These are phyloP conservation scores for Graphium sp. DNA, from an alignment of 2,329 filamentous ascomycete genomes.

Conservation along the genomic window DNA sequence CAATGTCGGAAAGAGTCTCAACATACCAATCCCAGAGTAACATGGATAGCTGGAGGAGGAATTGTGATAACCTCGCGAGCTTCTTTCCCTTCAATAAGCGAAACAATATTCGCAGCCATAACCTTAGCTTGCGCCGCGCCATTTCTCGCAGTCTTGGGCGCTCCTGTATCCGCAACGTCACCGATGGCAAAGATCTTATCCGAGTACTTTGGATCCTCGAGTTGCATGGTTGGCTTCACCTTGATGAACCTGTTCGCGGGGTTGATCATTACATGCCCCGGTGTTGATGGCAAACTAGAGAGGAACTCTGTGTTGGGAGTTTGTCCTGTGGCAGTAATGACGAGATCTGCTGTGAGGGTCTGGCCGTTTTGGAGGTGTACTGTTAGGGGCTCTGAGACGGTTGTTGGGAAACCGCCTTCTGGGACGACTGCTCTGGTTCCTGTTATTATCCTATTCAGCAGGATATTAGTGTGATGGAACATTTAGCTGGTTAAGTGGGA, in stretches of 20 bases:
- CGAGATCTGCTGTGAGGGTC: constrained; percentile 4
- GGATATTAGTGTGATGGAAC: background rate
- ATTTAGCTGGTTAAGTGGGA: too few species aligned
- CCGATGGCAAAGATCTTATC: constrained; percentile 45
- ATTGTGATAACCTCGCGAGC: constrained; percentile 20
- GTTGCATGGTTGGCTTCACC: constrained; percentile 38
- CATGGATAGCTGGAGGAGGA: constrained; percentile 32
- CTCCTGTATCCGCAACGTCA: constrained; percentile 38
- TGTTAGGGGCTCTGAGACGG: background rate
- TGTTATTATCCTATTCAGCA: background rate
- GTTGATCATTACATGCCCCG: constrained; percentile 12
- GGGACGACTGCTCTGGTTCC: constrained; percentile 1
- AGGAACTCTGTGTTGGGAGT: constrained; percentile 35
- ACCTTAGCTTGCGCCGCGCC: constrained; percentile 37
- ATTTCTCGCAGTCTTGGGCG: constrained; percentile 31
- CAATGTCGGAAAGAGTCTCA: background rate
- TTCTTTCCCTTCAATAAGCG: constrained; percentile 20
- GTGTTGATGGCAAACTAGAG: constrained; percentile 18
- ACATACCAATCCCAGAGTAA: constrained; percentile 34
- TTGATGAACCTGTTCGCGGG: constrained; percentile 28
- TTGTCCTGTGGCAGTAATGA: constrained; percentile 44
- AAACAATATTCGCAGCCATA: constrained; percentile 36
- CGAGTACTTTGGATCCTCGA: constrained; percentile 25
- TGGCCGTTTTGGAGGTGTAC: background rate
- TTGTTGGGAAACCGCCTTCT: background rate